These are phyloP conservation scores for Candida orba DNA, from an alignment of 805 yeast genomes.

Conservation along the genomic window DNA sequence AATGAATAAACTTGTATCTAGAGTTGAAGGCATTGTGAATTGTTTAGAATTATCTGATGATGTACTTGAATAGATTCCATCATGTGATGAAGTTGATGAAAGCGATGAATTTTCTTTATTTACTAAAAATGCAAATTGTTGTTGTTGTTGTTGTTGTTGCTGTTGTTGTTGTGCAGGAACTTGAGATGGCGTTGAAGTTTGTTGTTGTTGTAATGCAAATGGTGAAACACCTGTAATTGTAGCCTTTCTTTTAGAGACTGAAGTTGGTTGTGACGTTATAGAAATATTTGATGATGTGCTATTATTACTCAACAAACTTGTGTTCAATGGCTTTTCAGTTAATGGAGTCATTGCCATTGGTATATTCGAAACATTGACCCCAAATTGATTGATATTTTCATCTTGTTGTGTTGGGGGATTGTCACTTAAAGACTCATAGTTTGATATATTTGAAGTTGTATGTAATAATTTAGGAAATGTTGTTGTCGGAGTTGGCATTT, in stretches of 20 bases:
- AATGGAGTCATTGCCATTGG: conserved; percentile 78
- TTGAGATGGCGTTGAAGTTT: conserved; percentile 2
- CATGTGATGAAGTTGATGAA: conserved; percentile 11
- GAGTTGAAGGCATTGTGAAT: conserved; percentile 3
- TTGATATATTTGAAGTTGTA: conserved; percentile 29
- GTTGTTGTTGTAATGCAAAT: conserved; percentile 3
- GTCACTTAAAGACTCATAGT: conserved; percentile 5
- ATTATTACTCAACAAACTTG: conserved; percentile 1
- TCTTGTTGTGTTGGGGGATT: conserved; percentile 4
- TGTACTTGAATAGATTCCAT: conserved; percentile 1
- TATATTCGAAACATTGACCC: conserved; percentile 44
- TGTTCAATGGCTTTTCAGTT: conserved; percentile 41
- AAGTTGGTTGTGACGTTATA: background rate
- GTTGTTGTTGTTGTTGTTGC: conserved; percentile 1
- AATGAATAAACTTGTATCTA: conserved; percentile 18
- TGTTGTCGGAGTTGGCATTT: conserved; percentile 68
- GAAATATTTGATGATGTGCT: background rate
- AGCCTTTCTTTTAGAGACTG: conserved; percentile 4
- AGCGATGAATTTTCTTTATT: conserved; percentile 5
- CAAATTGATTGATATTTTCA: conserved; percentile 59
- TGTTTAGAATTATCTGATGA: background rate
- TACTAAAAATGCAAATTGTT: conserved; percentile 1
- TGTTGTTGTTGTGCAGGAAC: conserved; percentile 3
- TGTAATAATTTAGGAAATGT: conserved; percentile 21
- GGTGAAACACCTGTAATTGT: conserved; percentile 8